Base-by-base conservation (phyloP, 331 rosid genomes). In the Dryas integrifolia region DNA sequence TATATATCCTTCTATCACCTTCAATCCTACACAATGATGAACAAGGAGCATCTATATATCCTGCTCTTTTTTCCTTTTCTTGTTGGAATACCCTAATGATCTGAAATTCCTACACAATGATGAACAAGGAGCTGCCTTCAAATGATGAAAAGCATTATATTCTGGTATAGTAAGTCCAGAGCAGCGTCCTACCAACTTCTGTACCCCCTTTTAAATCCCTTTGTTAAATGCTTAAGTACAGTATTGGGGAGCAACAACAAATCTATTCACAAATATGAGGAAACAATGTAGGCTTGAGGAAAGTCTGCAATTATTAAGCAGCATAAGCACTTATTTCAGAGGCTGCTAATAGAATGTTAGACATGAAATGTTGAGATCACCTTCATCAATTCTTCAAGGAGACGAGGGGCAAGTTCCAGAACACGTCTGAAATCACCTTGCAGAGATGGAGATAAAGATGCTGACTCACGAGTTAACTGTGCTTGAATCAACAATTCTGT, bases 351-450 rank as follows among this genome's bases (percentile, higher is more conserved):
- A 11, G 24, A 67, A 46, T 55, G 72, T 38, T 83, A 86, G 69
- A 74, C 26, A 59, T 48, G 79, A 77, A 80, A 56, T 59, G 56
- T 26, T 40, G 55, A 72, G 60, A 55, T 78, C 81, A 92, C 99
- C 99, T 92, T 95, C 99, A 95, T 85, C 82, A 92, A 80, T 83
- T 95, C 99, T 87, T 95, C 99, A 80, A 95, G 97, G 66, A 95
- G 96, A 61, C 97, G 96, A 63, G 99, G 97, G 55, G 96, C 92
- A 53, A 91, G 89, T 76, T 95, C 99, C 79, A 95, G 81, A 72
- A 92, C 92, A 70, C 80, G 86, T 80, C 83, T 92, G 82, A 92
- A 89, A 89, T 95, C 97, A 60, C 86, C 86, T 61, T 88, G 79
- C 86, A 95, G 65, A 35, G 96, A 85, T 69, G 97, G 93, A 72